These are phyloP conservation scores for Fabrea salina DNA, from an alignment of 169 alveolate species.

Conservation along the genomic window DNA sequence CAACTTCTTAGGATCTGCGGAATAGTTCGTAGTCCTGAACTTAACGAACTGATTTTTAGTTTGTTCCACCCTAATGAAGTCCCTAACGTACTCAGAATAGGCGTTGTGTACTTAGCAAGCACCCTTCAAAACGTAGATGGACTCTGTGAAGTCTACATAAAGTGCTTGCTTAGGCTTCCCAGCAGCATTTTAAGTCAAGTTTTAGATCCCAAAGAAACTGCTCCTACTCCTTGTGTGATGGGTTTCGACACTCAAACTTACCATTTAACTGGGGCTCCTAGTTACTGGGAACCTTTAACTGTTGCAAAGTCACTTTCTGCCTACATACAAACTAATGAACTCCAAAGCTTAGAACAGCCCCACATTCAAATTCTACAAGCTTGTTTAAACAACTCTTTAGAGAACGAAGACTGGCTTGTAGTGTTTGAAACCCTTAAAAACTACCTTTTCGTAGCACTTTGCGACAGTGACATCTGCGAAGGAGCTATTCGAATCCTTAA, in stretches of 20 bases:
- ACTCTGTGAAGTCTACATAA: not conserved
- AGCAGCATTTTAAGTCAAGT: not conserved
- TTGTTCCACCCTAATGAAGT: not conserved
- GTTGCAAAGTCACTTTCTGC: not conserved
- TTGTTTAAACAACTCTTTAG: not conserved
- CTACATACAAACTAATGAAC: not conserved
- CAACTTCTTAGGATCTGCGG: conserved; percentile 5
- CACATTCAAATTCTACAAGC: conserved; percentile 10
- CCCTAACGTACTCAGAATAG: conserved; percentile 12
- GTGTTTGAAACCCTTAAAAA: conserved; percentile 20
- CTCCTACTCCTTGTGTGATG: not conserved
- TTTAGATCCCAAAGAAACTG: not conserved
- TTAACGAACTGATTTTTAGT: not conserved
- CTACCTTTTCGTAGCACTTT: conserved; percentile 11
- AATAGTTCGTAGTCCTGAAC: not conserved
- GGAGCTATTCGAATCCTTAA: not conserved
- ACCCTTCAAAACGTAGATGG: not conserved
- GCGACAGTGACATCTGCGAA: conserved; percentile 14
- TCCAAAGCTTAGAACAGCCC: not conserved
- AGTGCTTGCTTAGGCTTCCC: not conserved
- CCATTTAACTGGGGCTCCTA: not conserved
- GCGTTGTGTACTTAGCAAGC: conserved; percentile 18
- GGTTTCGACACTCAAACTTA: conserved; percentile 17
- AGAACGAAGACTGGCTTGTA: not conserved
- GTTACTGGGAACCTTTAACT: conserved; percentile 9